A percentile compares a stretch with the other conserved stretches of the same genome.
These are phyloP conservation scores for Zea luxurians DNA, from an alignment of 176 grass and related monocot genomes.

Conservation along the genomic window DNA sequence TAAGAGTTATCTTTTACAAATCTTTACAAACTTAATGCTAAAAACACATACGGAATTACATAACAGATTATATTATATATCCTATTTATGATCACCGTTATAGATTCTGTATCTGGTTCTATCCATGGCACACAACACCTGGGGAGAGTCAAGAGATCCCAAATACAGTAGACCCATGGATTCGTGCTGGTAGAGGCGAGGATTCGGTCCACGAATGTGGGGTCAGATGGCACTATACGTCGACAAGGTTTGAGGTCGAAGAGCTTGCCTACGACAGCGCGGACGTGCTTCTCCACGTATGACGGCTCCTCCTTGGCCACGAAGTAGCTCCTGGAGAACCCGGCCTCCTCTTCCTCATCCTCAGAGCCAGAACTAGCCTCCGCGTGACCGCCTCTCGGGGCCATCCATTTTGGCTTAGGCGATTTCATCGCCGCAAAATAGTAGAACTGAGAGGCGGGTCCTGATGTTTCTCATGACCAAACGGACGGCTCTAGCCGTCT, in stretches of 20 bases:
- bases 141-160: slow-evolving; percentile 1
- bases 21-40: no score
- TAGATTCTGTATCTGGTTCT: no score
- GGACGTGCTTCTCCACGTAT: slow-evolving; percentile 57
- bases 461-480: no score
- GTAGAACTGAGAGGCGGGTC: no score
- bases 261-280: slow-evolving; percentile 50
- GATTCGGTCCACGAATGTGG: no score
- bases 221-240: slow-evolving; percentile 22
- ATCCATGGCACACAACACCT: slow-evolving; percentile 40
- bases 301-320: slow-evolving; percentile 81
- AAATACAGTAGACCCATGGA: slow-evolving; percentile 2
- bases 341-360: slow-evolving; percentile 63
- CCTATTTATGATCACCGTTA: no score
- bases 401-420: slow-evolving; percentile 13
- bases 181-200: not conserved
- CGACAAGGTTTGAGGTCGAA: slow-evolving; percentile 71
- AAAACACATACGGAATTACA: no score
- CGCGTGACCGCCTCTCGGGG: slow-evolving; percentile 38
- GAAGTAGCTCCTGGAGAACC: slow-evolving; percentile 90
- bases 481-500: no score
- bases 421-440: no score
- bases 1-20: no score
- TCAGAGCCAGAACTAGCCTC: slow-evolving; percentile 35
- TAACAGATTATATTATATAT: no score